Evolutionary conservation across 2,329 filamentous ascomycete species (phyloP).

Genomic region (Cadophora malorum): DNA sequence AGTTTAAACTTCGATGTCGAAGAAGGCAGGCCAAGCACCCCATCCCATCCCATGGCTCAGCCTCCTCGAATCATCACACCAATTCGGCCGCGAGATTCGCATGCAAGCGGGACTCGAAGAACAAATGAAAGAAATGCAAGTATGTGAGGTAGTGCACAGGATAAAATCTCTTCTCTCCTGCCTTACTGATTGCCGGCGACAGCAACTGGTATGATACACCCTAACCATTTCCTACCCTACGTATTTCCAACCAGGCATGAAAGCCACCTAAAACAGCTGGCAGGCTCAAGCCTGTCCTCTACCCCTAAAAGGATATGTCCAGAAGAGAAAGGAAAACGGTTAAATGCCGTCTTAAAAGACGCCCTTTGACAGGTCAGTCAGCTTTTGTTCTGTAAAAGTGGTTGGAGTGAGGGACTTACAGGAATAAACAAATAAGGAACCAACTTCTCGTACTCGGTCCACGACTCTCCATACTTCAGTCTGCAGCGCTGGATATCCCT

Average conservation of each 20-base stretch:
- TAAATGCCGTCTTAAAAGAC: slow-evolving; percentile 24
- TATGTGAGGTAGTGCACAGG: no score
- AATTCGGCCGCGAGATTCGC: neutral
- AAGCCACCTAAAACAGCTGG: neutral
- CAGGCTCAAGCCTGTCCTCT: neutral
- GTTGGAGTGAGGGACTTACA: slow-evolving; percentile 47
- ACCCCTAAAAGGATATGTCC: slow-evolving; percentile 12
- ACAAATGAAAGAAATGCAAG: slow-evolving; percentile 2
- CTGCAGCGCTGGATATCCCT: slow-evolving; percentile 79
- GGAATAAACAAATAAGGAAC: slow-evolving; percentile 89
- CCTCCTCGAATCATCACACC: neutral
- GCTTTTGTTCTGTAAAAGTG: neutral
- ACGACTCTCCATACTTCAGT: slow-evolving; percentile 81
- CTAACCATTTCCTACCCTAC: neutral
- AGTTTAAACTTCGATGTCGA: neutral
- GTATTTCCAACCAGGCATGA: neutral
- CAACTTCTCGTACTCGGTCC: slow-evolving; percentile 79
- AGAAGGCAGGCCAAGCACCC: no score
- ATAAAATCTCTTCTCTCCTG: no score
- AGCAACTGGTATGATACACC: slow-evolving; percentile 7
- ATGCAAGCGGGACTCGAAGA: neutral
- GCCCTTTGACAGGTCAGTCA: neutral
- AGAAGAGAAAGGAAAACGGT: neutral
- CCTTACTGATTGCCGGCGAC: no score
- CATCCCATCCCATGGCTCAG: neutral